phyloP scores from a whole-genome alignment of 768 basidiomycete genomes.

The Leccinum longicurvipes region DNA sequence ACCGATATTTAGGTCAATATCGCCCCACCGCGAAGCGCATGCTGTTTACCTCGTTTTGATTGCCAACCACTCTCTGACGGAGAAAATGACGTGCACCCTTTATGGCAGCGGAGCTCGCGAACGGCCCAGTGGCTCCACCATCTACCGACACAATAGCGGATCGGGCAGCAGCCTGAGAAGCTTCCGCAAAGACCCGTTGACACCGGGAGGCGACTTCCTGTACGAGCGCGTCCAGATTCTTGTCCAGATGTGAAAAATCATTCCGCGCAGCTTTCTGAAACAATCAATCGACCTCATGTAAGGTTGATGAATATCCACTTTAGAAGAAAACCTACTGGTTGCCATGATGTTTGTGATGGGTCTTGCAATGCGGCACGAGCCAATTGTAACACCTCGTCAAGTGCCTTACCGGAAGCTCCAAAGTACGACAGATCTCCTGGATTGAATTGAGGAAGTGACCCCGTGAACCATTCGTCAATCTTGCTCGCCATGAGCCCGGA shows the following conservation, averaged over 20 bases:
- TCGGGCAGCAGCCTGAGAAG: constrained; percentile 60
- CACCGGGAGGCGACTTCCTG: constrained; percentile 60
- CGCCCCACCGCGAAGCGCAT: constrained; percentile 22
- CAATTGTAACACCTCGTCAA: constrained; percentile 42
- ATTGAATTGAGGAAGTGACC: constrained; percentile 40
- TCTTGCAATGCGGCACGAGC: constrained; percentile 49
- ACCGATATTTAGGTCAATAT: constrained; percentile 28
- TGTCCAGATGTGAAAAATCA: constrained; percentile 57
- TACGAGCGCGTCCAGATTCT: constrained; percentile 64
- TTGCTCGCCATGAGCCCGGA: constrained; percentile 64
- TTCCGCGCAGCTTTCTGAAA: constrained; percentile 45
- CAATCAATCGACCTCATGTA: constrained; percentile 30
- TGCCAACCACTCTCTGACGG: constrained; percentile 51
- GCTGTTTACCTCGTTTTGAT: constrained; percentile 49
- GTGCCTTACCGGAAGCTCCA: constrained; percentile 20
- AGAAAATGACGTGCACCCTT: constrained; percentile 35
- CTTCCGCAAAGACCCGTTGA: constrained; percentile 58
- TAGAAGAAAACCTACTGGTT: constrained; percentile 44
- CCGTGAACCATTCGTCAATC: constrained; percentile 80
- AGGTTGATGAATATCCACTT: constrained; percentile 22
- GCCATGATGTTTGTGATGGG: constrained; percentile 46
- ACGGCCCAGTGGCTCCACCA: constrained; percentile 30
- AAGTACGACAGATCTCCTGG: constrained; percentile 30
- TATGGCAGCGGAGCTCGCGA: constrained; percentile 31
- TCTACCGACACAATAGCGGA: constrained; percentile 44